Evolutionary conservation across 1,139 yeast genomes (phyloP).

Genomic region (Taphrina wiesneri): DNA sequence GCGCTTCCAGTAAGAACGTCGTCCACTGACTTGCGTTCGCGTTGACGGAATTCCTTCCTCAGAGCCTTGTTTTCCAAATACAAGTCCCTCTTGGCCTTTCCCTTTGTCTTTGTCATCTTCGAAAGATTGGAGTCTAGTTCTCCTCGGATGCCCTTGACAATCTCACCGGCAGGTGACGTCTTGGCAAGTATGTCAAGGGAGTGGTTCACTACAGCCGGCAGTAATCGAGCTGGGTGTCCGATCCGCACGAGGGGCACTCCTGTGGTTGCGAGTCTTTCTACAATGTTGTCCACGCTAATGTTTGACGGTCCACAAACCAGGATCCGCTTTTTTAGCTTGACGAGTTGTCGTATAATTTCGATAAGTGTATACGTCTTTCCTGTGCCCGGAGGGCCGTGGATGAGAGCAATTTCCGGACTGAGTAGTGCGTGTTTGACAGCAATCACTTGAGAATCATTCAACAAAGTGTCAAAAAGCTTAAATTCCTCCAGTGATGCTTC

Average conservation of each 20-base stretch:
- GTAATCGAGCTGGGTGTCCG: slow-evolving; percentile 89
- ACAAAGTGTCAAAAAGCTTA: slow-evolving; percentile 52
- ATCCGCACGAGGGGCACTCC: slow-evolving; percentile 64
- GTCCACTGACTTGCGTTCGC: slow-evolving; percentile 66
- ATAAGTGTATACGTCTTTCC: slow-evolving; percentile 83
- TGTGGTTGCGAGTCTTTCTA: slow-evolving; percentile 65
- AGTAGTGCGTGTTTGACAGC: slow-evolving; percentile 57
- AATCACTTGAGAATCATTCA: slow-evolving; percentile 73
- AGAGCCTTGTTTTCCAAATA: slow-evolving; percentile 70
- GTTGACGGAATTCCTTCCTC: slow-evolving; percentile 63
- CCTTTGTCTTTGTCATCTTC: slow-evolving; percentile 63
- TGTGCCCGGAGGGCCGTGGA: slow-evolving; percentile 81
- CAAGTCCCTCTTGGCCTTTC: slow-evolving; percentile 55
- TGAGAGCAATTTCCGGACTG: slow-evolving; percentile 55
- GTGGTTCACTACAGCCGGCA: slow-evolving; percentile 64
- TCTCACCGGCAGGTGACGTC: slow-evolving; percentile 60
- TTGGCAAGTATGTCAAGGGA: slow-evolving; percentile 75
- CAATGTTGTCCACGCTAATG: slow-evolving; percentile 82
- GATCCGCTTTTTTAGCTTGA: slow-evolving; percentile 63
- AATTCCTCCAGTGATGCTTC: slow-evolving; percentile 38
- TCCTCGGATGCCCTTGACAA: slow-evolving; percentile 64
- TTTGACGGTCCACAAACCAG: slow-evolving; percentile 95
- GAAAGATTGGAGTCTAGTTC: slow-evolving; percentile 67
- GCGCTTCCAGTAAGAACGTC: slow-evolving; percentile 62
- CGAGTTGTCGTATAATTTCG: slow-evolving; percentile 77